Base-by-base conservation (phyloP, 192 early-diverging fungal genomes). In the Backusella liffmaniae region DNA sequence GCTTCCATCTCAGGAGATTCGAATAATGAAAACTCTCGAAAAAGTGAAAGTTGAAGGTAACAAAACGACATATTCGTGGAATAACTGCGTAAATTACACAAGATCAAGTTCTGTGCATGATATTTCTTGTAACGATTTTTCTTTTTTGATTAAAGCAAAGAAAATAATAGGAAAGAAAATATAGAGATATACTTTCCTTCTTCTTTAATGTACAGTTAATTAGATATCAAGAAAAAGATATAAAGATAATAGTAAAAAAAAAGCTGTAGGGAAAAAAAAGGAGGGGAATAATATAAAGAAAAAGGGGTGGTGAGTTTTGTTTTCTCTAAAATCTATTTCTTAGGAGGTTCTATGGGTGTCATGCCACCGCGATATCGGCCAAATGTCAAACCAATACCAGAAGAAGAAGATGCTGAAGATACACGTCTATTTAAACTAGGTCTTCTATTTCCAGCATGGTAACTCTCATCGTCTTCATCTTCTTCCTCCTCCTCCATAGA, bases 361-460 rank as follows among this genome's bases (percentile, higher is more conserved):
- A 74, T 44, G 3, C 62, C 62, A 21, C 66, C 66, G 4, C 62
- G 73, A 42, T 74, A 42, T 74, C 51, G 37, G 10, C 62, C 73
- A 66, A 67, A 74, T 49, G 73, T 67, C 12, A 74, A 42, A 7
- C 62, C 41, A 21, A 66, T 44, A 16, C 73, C 73, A 30, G 73
- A 74, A 35, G 73, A 74, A 21, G 73, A 74, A 6, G 73, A 74
- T 4, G 73, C 56, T n/a, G 59, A 66, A 5, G 73, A 74, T 15
- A 32, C 9, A 42, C 41, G 41, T 67, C 73, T 62, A 30, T 59
- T 44, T 23, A 59, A 34, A 18, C 18, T 0, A 70, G 69, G 23
- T 4, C 44, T 29, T 5, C 12, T 34, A 49, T 72, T 30, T 59
- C 9, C 37, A 56, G 46, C 21, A 41, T 30, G n/a, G 30, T 49